Evolutionary conservation across 805 yeast genomes (phyloP), one percentile per base, ranked within the genome.

Genomic region (Yarrowia sp.): DNA sequence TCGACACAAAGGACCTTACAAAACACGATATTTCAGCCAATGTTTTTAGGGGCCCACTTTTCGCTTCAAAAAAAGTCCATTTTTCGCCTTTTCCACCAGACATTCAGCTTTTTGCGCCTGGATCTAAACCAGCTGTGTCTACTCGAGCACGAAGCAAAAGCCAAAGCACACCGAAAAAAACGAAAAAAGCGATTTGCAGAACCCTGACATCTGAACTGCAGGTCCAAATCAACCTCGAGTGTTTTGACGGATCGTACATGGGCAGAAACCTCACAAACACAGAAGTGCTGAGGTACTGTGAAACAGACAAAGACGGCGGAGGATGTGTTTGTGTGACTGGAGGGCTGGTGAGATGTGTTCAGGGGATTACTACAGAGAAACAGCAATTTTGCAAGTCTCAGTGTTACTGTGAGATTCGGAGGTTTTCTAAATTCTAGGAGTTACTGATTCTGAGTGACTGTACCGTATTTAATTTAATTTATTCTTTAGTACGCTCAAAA

Each of bases 261-360:
- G 58, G 58, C 6, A 8, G 9, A 1, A 11, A 13, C 4, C 8
- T 51, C 17, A 14, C 43, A 2, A 36, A 14, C 8, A n/a, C 9
- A 4, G 58, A 51, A 9, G 58, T 51, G 8, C 2, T 36, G n/a
- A 11, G 35, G 5, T 51, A 51, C 38, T 51, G 58, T 8, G 9
- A 8, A 1, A 43, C 13, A 11, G 35, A 51, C 35, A 38, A 22
- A n/a, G 43, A 38, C n/a, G 58, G 58, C 1, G 43, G 58, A 14
- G 58, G 58, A 4, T 51, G 58, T 22, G 58, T 51, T 18, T 51
- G 58, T 38, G 35, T 38, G 15, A 51, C 33, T 38, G 58, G 58
- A n/a, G 58, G 58, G 2, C 31, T 51, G 43, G 43, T 51, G 10
- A 42, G 58, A 10, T 51, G 58, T n/a, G 43, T 36, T 18, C 18